phyloP scores from a whole-genome alignment of 768 basidiomycete species.

The Boletus pseudo-olivaceus region DNA sequence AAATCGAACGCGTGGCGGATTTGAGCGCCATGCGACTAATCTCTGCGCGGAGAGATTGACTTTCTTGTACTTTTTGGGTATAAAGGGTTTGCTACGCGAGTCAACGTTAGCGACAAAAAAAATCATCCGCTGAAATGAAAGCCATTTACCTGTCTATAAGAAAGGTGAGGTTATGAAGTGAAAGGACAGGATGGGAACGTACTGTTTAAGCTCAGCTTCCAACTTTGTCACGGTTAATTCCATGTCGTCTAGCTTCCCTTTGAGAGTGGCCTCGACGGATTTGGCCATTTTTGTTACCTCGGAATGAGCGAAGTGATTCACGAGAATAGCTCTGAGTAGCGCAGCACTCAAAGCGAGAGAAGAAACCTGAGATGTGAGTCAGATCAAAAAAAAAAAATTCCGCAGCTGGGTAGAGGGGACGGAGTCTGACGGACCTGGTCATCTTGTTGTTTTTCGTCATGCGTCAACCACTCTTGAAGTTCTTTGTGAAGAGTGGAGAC shows the following conservation, averaged over 20 bases:
- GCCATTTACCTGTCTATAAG: constrained; percentile 56
- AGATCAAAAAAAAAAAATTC: not conserved
- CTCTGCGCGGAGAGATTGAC: constrained; percentile 63
- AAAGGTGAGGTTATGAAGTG: constrained; percentile 16
- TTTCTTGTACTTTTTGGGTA: constrained; percentile 68
- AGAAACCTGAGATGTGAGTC: constrained; percentile 42
- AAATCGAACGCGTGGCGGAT: constrained; percentile 22
- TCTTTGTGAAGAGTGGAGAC: constrained; percentile 75
- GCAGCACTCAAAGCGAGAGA: constrained; percentile 74
- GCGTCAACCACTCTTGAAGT: constrained; percentile 69
- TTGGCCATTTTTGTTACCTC: constrained; percentile 71
- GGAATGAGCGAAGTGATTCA: constrained; percentile 78
- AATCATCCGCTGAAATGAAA: not conserved
- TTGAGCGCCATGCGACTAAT: constrained; percentile 48
- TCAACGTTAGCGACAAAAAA: constrained; percentile 15
- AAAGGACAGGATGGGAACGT: constrained; percentile 31
- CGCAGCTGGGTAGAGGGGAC: constrained; percentile 28
- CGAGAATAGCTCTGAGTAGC: constrained; percentile 76
- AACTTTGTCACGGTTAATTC: constrained; percentile 55
- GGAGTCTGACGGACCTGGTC: constrained; percentile 48
- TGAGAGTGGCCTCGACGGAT: constrained; percentile 56
- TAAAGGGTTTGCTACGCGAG: constrained; percentile 52
- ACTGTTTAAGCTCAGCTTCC: constrained; percentile 72
- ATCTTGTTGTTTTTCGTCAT: constrained; percentile 52
- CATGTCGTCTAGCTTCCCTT: constrained; percentile 62